Evolutionary conservation across 345 rosid genomes (phyloP).

Genomic region (Aquilaria sinensis): DNA sequence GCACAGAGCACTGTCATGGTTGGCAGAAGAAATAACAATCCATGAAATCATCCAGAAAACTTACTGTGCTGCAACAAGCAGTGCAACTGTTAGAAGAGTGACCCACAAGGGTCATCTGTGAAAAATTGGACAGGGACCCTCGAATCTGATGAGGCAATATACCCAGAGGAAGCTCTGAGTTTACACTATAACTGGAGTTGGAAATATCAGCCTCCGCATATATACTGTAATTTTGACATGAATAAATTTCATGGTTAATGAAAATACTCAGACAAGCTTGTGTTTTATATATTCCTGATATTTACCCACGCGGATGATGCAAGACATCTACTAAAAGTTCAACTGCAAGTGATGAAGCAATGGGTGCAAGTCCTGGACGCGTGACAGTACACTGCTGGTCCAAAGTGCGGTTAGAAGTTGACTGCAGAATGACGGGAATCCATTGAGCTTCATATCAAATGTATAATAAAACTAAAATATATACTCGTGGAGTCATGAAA

Average conservation of each 20-base stretch:
- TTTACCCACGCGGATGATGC: conserved; percentile 87
- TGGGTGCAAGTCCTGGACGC: conserved; percentile 94
- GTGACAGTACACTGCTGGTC: conserved; percentile 99
- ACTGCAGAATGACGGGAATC: conserved; percentile 38
- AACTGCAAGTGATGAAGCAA: conserved; percentile 85
- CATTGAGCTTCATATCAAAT: conserved; percentile 11
- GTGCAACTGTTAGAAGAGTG: conserved; percentile 84
- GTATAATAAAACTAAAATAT: conserved; percentile 1
- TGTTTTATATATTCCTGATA: conserved; percentile 1
- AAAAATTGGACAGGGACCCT: conserved; percentile 76
- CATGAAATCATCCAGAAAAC: conserved; percentile 12
- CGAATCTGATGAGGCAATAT: conserved; percentile 93
- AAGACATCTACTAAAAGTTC: conserved; percentile 78
- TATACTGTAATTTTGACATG: conserved; percentile 33
- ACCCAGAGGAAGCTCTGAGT: conserved; percentile 68
- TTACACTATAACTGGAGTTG: conserved; percentile 32
- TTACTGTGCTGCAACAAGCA: conserved; percentile 80
- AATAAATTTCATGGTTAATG: too few species aligned
- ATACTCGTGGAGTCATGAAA: conserved; percentile 11
- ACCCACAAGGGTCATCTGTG: conserved; percentile 77
- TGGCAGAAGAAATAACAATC: not conserved
- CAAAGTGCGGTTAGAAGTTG: conserved; percentile 85
- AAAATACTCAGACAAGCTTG: not conserved
- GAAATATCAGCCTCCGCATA: conserved; percentile 58
- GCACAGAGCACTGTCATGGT: not conserved